phyloP scores from a whole-genome alignment of 2,329 filamentous ascomycete genomes.

The Fusarium chuoi region DNA sequence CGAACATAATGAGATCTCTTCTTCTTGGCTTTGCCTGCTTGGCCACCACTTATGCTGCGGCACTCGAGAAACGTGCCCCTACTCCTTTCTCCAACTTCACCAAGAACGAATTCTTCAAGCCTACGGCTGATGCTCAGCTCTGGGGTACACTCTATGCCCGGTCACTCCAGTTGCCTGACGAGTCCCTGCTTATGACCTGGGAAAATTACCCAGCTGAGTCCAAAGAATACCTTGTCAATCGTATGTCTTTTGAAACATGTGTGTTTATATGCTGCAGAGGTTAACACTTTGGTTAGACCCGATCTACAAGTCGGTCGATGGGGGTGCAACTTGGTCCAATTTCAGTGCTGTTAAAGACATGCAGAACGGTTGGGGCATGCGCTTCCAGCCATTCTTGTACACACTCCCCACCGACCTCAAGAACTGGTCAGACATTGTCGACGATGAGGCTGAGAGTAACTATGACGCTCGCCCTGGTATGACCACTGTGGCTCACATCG shows the following conservation, averaged over 20 bases:
- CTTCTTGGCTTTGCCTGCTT: background rate
- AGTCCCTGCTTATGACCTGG: background rate
- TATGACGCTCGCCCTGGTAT: background rate
- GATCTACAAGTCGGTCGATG: background rate
- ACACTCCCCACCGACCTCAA: background rate
- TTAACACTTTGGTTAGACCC: background rate
- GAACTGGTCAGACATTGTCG: background rate
- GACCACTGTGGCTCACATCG: background rate
- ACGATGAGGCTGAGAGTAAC: background rate
- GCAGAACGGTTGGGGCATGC: background rate
- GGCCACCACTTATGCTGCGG: background rate
- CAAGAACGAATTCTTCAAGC: background rate
- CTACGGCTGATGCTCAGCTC: background rate
- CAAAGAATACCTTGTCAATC: background rate
- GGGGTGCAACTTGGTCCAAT: background rate
- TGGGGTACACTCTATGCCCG: background rate
- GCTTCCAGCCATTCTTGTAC: background rate
- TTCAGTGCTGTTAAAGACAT: background rate
- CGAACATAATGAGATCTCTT: background rate
- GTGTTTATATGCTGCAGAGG: background rate
- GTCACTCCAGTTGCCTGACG: background rate
- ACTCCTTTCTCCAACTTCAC: background rate
- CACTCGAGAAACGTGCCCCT: background rate
- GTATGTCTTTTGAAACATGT: background rate
- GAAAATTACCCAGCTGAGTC: background rate